Percentiles rank a stretch among this genome's conserved stretches.
Conservation (phyloP, 1,284 basidiomycete species). For the Erythrobasidium hasegawianum region DNA sequence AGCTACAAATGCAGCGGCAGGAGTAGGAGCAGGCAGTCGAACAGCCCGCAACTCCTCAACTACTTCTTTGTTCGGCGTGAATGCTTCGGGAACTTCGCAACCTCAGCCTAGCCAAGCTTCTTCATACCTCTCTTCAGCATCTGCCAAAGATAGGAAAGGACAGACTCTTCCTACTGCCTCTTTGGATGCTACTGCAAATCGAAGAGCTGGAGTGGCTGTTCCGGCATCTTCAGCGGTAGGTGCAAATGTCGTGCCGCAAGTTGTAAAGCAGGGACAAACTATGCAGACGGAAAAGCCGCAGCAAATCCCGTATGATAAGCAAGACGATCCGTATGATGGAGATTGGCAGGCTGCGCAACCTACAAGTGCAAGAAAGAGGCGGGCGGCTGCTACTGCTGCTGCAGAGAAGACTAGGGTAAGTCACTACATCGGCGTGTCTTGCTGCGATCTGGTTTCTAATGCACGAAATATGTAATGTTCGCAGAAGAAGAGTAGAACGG, state of each 20-base stretch:
- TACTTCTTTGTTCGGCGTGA: conserved; percentile 32
- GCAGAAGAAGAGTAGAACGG: conserved; percentile 15
- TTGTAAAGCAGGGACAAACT: too few species aligned
- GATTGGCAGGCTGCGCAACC: conserved; percentile 25
- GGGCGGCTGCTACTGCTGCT: conserved; percentile 34
- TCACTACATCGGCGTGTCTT: too few species aligned
- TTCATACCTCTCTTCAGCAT: conserved; percentile 41
- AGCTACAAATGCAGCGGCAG: conserved; percentile 5
- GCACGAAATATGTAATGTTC: neutral
- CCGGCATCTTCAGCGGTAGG: neutral
- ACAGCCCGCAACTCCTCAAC: conserved; percentile 15
- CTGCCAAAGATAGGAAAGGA: conserved; percentile 10
- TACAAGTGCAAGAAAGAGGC: conserved; percentile 18
- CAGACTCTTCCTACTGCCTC: conserved; percentile 10
- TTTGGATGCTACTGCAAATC: conserved; percentile 12
- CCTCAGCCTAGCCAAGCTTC: conserved; percentile 46
- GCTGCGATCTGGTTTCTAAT: too few species aligned
- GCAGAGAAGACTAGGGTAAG: conserved; percentile 40
- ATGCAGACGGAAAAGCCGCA: neutral
- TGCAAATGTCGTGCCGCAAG: neutral
- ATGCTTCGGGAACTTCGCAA: conserved; percentile 41
- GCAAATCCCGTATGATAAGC: neutral
- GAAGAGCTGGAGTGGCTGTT: neutral
- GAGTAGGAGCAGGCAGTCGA: neutral
- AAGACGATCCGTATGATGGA: conserved; percentile 13